Conservation (phyloP, 2,329 filamentous ascomycete genomes). For the Bisporella sp. region DNA sequence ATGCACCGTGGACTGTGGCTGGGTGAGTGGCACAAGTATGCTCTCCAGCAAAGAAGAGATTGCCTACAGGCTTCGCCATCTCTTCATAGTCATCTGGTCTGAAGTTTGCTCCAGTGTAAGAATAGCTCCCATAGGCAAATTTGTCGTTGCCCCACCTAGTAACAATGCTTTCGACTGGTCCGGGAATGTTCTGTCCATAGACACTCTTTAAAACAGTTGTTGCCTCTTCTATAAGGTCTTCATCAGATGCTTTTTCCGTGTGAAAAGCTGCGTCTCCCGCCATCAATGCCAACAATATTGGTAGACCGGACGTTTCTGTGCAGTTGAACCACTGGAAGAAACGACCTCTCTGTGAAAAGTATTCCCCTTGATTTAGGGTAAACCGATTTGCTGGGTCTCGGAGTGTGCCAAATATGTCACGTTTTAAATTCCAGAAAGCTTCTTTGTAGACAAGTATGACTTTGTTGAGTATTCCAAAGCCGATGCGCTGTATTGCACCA, state of each 20-base stretch:
- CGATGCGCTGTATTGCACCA: constrained; percentile 73
- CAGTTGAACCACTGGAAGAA: constrained; percentile 99
- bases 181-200: constrained; percentile 64
- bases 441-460: constrained; percentile 84
- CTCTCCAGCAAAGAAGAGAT: constrained; percentile 91
- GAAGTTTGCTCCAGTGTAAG: constrained; percentile 80
- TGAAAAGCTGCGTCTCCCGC: constrained; percentile 89
- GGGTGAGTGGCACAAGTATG: constrained; percentile 95
- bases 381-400: constrained; percentile 62
- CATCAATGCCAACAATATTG: constrained; percentile 87
- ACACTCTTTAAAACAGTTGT: constrained; percentile 70
- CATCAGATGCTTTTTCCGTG: constrained; percentile 70
- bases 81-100: constrained; percentile 82
- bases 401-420: constrained; percentile 91
- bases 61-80: constrained; percentile 80
- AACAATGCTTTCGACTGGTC: constrained; percentile 78
- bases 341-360: constrained; percentile 71
- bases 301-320: constrained; percentile 80
- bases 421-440: constrained; percentile 82
- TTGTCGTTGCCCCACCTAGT: constrained; percentile 88
- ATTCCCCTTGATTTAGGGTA: constrained; percentile 74
- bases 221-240: constrained; percentile 72
- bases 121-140: constrained; percentile 93
- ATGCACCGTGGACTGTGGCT: constrained; percentile 94
- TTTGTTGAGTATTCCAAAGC: constrained; percentile 93